A percentile compares a stretch with the other conserved stretches of the same genome.
phyloP scores from a whole-genome alignment of 257 asterid genomes.

The Osmanthus fragrans region DNA sequence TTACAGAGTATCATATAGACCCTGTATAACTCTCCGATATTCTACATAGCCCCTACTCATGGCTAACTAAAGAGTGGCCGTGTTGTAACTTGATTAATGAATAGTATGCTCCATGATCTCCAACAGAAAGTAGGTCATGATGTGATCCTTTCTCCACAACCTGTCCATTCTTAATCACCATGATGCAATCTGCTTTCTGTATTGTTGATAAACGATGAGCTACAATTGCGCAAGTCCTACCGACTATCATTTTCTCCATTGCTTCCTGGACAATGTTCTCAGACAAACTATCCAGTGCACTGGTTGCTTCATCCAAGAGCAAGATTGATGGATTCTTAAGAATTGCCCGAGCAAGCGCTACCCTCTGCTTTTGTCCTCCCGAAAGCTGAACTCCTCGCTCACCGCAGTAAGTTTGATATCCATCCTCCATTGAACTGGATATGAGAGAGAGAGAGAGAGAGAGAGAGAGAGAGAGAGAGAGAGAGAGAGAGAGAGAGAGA shows the following conservation, averaged over 20 bases:
- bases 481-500: too few relatives aligned
- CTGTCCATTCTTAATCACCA: slow-evolving; percentile 61
- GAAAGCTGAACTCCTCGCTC: slow-evolving; percentile 76
- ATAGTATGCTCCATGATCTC: slow-evolving; percentile 54
- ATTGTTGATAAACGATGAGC: slow-evolving; percentile 76
- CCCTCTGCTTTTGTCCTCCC: slow-evolving; percentile 78
- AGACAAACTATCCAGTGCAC: slow-evolving; percentile 62
- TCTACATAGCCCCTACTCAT: neutral
- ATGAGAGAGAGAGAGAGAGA: neutral
- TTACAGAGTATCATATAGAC: neutral
- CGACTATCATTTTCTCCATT: slow-evolving; percentile 59
- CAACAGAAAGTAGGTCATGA: slow-evolving; percentile 41
- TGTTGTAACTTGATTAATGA: slow-evolving; percentile 51
- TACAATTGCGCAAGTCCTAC: slow-evolving; percentile 59
- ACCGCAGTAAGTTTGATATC: slow-evolving; percentile 69
- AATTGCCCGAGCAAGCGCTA: slow-evolving; percentile 70
- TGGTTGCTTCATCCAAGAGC: slow-evolving; percentile 78
- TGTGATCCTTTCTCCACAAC: slow-evolving; percentile 76
- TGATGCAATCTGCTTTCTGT: slow-evolving; percentile 57
- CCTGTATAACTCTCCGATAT: neutral
- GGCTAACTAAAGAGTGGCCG: slow-evolving; percentile 22
- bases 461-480: too few relatives aligned
- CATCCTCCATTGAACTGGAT: slow-evolving; percentile 58
- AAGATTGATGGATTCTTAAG: slow-evolving; percentile 70
- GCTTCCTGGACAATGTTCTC: slow-evolving; percentile 70